Percentiles rank a stretch among this genome's conserved stretches.
phyloP scores from a whole-genome alignment of 768 basidiomycete genomes.

The Mrakia gelida region DNA sequence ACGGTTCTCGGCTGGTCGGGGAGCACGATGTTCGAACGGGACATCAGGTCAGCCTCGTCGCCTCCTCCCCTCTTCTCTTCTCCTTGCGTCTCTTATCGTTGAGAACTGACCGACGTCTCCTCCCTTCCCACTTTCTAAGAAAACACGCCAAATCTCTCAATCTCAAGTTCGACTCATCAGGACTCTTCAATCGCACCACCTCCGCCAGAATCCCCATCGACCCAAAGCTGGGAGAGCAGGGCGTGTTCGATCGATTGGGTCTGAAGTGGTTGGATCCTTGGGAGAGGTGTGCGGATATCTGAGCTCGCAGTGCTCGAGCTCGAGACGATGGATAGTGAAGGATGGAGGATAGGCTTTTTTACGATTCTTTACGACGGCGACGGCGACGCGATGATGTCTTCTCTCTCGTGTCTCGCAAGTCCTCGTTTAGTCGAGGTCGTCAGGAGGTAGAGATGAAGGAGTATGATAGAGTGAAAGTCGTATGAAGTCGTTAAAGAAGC shows the following conservation, averaged over 20 bases:
- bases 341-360: background rate
- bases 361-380: no score
- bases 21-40: slow-evolving; percentile 83
- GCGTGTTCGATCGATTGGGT: slow-evolving; percentile 67
- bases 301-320: slow-evolving; percentile 32
- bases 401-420: no score
- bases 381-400: no score
- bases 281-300: slow-evolving; percentile 66
- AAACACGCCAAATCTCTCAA: slow-evolving; percentile 49
- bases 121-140: slow-evolving; percentile 11
- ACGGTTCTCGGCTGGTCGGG: slow-evolving; percentile 91
- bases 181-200: slow-evolving; percentile 47
- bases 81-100: slow-evolving; percentile 49
- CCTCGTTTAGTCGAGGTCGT: no score
- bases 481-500: no score
- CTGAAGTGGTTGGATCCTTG: slow-evolving; percentile 67
- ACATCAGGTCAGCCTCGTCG: slow-evolving; percentile 58
- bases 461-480: no score
- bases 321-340: background rate
- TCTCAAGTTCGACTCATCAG: slow-evolving; percentile 79
- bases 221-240: slow-evolving; percentile 65
- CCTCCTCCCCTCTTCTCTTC: slow-evolving; percentile 51
- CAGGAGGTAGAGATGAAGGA: no score
- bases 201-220: slow-evolving; percentile 37
- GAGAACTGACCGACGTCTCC: background rate